Conservation (phyloP, 2,329 filamentous ascomycete genomes). For the Pseudocercospora ulei region DNA sequence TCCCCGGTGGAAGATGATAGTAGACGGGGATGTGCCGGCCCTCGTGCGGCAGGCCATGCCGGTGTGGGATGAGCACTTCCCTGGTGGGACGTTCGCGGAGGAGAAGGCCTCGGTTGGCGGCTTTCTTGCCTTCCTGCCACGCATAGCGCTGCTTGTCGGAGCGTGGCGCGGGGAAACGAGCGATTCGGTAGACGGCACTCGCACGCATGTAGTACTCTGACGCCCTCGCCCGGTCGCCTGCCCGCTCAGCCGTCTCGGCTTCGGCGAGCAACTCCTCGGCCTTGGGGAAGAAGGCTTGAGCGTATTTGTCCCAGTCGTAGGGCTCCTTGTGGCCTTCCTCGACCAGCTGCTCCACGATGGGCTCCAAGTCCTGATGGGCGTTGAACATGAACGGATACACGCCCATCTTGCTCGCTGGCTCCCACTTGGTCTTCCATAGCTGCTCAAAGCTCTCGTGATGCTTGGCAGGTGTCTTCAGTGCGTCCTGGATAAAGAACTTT, state of each 20-base stretch:
- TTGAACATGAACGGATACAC: constrained; percentile 61
- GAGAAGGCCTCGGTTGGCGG: constrained; percentile 50
- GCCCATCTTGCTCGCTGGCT: constrained; percentile 49
- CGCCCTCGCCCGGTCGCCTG: constrained; percentile 46
- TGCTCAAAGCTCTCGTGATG: constrained; percentile 43
- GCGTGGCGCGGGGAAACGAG: constrained; percentile 54
- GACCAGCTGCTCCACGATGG: constrained; percentile 56
- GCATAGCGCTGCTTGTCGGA: constrained; percentile 49
- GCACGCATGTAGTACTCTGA: constrained; percentile 57
- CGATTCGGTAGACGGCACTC: constrained; percentile 62
- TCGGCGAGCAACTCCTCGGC: constrained; percentile 49
- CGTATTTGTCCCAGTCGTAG: constrained; percentile 54
- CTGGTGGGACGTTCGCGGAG: constrained; percentile 48
- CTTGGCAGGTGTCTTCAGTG: constrained; percentile 36
- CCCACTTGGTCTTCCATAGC: constrained; percentile 68
- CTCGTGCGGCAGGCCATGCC: constrained; percentile 44
- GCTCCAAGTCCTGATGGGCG: constrained; percentile 56
- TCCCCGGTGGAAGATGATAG: constrained; percentile 49
- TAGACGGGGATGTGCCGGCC: constrained; percentile 53
- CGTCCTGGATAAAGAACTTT: constrained; percentile 42
- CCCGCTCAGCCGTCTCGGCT: constrained; percentile 44
- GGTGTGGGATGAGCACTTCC: constrained; percentile 55
- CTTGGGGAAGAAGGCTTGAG: constrained; percentile 50
- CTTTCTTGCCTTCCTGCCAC: constrained; percentile 56
- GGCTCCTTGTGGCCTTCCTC: constrained; percentile 55